A percentile compares a stretch with the other conserved stretches of the same genome.
These are phyloP conservation scores for Anastatica hierochuntica DNA, from an alignment of 345 rosid genomes.

Conservation along the genomic window DNA sequence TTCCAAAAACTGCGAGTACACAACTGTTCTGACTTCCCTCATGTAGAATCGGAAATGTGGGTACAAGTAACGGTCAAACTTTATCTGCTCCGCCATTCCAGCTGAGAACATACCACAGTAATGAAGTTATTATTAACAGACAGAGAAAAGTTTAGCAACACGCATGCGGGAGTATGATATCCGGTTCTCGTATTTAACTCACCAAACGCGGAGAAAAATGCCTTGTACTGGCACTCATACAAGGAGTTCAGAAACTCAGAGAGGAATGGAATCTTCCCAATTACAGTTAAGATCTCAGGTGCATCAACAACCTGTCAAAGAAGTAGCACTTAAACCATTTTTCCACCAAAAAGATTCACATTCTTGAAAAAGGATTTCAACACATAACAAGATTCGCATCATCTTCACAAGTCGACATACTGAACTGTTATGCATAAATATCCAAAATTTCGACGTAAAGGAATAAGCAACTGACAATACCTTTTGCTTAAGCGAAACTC, in stretches of 20 bases:
- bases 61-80: conserved; percentile 77
- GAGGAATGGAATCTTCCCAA: conserved; percentile 79
- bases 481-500: conserved; percentile 97
- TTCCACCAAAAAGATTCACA: background rate
- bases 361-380: background rate
- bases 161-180: background rate
- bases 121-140: background rate
- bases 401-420: background rate
- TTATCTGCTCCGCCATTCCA: conserved; percentile 79
- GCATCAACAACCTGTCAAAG: conserved; percentile 88
- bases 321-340: background rate
- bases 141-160: background rate
- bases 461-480: conserved; percentile 21
- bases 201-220: conserved; percentile 92
- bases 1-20: conserved; percentile 92
- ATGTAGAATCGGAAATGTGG: conserved; percentile 96
- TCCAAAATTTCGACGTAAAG: too few species aligned
- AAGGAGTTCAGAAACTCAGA: conserved; percentile 89
- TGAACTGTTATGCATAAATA: background rate
- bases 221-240: conserved; percentile 88
- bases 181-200: conserved; percentile 21
- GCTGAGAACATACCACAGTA: conserved; percentile 33
- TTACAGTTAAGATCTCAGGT: conserved; percentile 96
- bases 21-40: conserved; percentile 93
- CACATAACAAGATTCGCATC: background rate